These are phyloP conservation scores for Botrytis aclada DNA, from an alignment of 2,329 filamentous ascomycete genomes.

Conservation along the genomic window DNA sequence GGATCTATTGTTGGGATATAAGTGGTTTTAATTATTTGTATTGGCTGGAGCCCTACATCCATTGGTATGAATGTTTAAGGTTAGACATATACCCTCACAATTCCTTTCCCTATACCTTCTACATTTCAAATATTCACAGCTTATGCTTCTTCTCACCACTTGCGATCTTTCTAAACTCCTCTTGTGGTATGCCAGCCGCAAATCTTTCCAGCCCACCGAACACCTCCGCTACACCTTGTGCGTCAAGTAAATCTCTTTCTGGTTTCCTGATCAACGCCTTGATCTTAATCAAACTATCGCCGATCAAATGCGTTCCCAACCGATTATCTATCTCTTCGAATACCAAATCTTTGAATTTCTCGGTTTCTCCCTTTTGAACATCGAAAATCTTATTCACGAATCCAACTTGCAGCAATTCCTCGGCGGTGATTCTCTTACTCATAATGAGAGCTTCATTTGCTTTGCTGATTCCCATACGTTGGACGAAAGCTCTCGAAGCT, in stretches of 20 bases:
- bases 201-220: slow-evolving; percentile 84
- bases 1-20: not conserved
- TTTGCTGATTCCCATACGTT: slow-evolving; percentile 73
- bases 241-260: slow-evolving; percentile 69
- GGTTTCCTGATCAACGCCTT: slow-evolving; percentile 79
- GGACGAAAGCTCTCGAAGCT: slow-evolving; percentile 73
- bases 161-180: slow-evolving; percentile 83
- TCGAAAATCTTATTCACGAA: slow-evolving; percentile 84
- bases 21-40: not conserved
- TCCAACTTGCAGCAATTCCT: slow-evolving; percentile 71
- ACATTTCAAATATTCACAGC: slow-evolving; percentile 49
- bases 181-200: slow-evolving; percentile 62
- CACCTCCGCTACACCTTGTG: slow-evolving; percentile 77
- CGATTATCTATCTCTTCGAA: slow-evolving; percentile 76
- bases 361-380: slow-evolving; percentile 57
- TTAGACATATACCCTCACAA: not conserved
- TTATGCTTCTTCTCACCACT: slow-evolving; percentile 93
- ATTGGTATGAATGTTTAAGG: not conserved
- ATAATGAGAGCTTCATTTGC: slow-evolving; percentile 93
- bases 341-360: slow-evolving; percentile 68
- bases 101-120: slow-evolving; percentile 17
- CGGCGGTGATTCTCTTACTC: slow-evolving; percentile 70
- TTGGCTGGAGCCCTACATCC: not conserved
- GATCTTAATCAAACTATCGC: slow-evolving; percentile 75
- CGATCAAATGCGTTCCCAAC: slow-evolving; percentile 75